These are phyloP conservation scores for Globisporangium splendens DNA, from an alignment of 352 stramenopile genomes.

Conservation along the genomic window DNA sequence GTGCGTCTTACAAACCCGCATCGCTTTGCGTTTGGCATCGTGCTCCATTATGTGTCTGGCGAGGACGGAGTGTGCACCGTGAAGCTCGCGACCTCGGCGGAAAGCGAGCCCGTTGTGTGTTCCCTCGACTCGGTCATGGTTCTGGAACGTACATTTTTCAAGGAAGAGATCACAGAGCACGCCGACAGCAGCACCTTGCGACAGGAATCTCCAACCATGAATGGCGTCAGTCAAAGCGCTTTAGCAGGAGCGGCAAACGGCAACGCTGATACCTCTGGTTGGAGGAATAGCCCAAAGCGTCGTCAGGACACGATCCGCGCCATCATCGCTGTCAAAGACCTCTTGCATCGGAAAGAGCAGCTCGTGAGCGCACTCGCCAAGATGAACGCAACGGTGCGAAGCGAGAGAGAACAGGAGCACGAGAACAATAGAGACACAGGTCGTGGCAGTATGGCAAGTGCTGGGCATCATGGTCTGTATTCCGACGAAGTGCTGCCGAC, in stretches of 20 bases:
- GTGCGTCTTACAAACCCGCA: slow-evolving; percentile 34
- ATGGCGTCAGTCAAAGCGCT: not conserved
- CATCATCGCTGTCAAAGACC: slow-evolving; percentile 44
- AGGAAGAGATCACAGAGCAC: slow-evolving; percentile 13
- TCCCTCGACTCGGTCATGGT: slow-evolving; percentile 57
- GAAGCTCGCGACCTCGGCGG: slow-evolving; percentile 19
- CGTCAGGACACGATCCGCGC: slow-evolving; percentile 37
- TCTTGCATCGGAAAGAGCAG: slow-evolving; percentile 75
- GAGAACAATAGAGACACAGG: too few relatives aligned
- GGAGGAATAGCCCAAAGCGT: slow-evolving; percentile 1
- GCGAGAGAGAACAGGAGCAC: not conserved
- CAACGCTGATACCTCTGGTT: too few relatives aligned
- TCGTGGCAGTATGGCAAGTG: too few relatives aligned
- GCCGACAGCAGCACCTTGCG: not conserved
- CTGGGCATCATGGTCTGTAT: too few relatives aligned
- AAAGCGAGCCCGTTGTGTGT: slow-evolving; percentile 28
- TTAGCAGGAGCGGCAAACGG: slow-evolving; percentile 4
- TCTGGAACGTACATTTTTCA: slow-evolving; percentile 25
- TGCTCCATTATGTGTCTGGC: slow-evolving; percentile 22
- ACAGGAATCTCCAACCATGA: slow-evolving; percentile 5
- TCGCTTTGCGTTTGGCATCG: slow-evolving; percentile 32
- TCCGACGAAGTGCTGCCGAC: slow-evolving; percentile 9
- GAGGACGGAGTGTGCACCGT: slow-evolving; percentile 31
- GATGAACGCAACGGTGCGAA: slow-evolving; percentile 40
- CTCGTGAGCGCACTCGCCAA: slow-evolving; percentile 41